Conservation (phyloP, 108 stramenopile genomes). For the Mayamaea pseudoterrestris region DNA sequence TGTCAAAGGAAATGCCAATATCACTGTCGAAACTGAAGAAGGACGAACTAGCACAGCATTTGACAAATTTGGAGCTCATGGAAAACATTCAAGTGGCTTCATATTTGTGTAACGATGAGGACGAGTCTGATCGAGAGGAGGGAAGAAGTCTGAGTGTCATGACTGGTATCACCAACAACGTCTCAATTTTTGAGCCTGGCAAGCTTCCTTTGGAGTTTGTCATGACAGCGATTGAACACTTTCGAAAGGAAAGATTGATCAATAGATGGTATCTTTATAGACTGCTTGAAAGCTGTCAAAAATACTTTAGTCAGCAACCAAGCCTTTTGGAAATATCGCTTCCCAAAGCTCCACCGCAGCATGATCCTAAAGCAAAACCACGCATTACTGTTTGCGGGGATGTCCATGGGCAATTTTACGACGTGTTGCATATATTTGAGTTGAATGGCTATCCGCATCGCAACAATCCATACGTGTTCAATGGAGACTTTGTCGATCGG, state of each 20-base stretch:
- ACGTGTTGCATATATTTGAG: conserved; percentile 93
- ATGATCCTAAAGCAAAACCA: conserved; percentile 31
- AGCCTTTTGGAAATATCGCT: conserved; percentile 63
- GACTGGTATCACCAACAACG: no score
- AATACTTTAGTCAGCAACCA: conserved; percentile 40
- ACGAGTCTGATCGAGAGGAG: no score
- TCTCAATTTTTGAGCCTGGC: conserved; percentile 74
- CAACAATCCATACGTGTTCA: conserved; percentile 91
- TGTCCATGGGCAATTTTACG: conserved; percentile 98
- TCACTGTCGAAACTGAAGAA: no score
- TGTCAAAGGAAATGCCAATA: no score
- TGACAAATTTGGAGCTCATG: no score
- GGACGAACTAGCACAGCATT: no score
- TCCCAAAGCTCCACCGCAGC: conserved; percentile 40
- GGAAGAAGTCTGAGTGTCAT: no score
- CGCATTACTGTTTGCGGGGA: conserved; percentile 88
- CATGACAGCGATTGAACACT: conserved; percentile 70
- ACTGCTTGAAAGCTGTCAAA: conserved; percentile 52
- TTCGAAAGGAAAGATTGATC: conserved; percentile 84
- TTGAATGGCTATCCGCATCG: conserved; percentile 80
- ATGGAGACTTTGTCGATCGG: conserved; percentile 98
- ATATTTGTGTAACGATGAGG: no score
- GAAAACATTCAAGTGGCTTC: no score
- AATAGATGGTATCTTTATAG: conserved; percentile 85
- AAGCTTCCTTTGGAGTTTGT: conserved; percentile 83